Evolutionary conservation across 805 yeast genomes (phyloP).

Genomic region (Candida ovalis): DNA sequence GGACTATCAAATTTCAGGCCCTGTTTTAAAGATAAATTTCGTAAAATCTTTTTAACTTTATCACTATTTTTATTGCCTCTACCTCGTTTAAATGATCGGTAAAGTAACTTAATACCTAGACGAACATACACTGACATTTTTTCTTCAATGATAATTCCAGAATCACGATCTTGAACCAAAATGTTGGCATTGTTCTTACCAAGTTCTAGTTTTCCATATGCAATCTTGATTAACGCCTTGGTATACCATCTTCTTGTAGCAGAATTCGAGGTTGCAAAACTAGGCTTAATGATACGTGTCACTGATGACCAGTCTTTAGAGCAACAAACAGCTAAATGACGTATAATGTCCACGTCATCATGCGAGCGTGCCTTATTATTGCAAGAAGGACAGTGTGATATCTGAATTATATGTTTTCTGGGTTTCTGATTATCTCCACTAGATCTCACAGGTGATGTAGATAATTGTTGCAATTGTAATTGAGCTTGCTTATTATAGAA

Average conservation of each 20-base stretch:
- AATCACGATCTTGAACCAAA: constrained; percentile 83
- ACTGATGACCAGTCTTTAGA: constrained; percentile 72
- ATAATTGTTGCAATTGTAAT: background rate
- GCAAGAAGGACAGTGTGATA: constrained; percentile 81
- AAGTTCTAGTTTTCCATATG: constrained; percentile 81
- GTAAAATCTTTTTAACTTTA: constrained; percentile 57
- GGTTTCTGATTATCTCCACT: background rate
- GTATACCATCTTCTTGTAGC: constrained; percentile 91
- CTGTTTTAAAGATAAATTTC: constrained; percentile 68
- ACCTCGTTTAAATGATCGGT: constrained; percentile 59
- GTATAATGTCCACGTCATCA: constrained; percentile 65
- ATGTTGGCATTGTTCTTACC: constrained; percentile 94
- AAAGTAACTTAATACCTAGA: constrained; percentile 78
- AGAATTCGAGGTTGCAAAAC: constrained; percentile 72
- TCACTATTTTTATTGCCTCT: constrained; percentile 36
- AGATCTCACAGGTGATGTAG: background rate
- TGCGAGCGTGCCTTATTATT: constrained; percentile 50
- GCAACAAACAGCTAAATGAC: constrained; percentile 85
- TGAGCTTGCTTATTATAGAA: constrained; percentile 28
- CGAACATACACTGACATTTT: constrained; percentile 88
- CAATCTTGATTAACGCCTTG: constrained; percentile 73
- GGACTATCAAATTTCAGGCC: constrained; percentile 81
- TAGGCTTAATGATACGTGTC: constrained; percentile 56
- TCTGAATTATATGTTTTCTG: constrained; percentile 43
- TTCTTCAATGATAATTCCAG: constrained; percentile 90